Percentiles rank a stretch among this genome's conserved stretches.
phyloP scores from a whole-genome alignment of 1,139 yeast genomes.

The Arxiozyma heterogenica region DNA sequence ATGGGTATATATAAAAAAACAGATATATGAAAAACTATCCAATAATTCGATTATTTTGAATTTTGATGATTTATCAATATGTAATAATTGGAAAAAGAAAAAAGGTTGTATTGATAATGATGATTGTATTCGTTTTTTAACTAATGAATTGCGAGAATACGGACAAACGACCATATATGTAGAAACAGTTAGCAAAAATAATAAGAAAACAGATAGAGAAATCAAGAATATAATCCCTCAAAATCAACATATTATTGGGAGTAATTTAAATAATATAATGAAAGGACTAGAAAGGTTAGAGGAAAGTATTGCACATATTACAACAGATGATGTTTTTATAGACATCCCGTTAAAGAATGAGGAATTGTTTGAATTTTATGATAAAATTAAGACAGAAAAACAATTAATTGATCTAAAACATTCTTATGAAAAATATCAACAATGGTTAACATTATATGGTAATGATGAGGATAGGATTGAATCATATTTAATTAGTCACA shows the following conservation, averaged over 20 bases:
- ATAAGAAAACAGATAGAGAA: background rate
- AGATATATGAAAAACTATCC: background rate
- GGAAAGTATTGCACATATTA: background rate
- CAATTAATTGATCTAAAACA: constrained; percentile 7
- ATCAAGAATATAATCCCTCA: background rate
- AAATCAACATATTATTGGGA: background rate
- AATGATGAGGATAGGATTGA: constrained; percentile 12
- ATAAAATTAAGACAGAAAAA: constrained; percentile 7
- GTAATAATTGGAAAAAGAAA: background rate
- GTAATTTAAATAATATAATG: constrained; percentile 1
- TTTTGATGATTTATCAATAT: background rate
- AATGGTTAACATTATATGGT: constrained; percentile 10
- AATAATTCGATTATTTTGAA: background rate
- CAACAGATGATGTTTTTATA: background rate
- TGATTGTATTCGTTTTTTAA: background rate
- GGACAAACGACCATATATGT: background rate
- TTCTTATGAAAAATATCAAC: constrained; percentile 10
- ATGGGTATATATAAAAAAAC: background rate
- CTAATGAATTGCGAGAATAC: background rate
- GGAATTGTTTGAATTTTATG: constrained; percentile 5
- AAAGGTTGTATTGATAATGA: background rate
- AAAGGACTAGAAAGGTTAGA: constrained; percentile 1
- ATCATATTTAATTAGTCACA: background rate
- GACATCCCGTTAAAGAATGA: constrained; percentile 2
- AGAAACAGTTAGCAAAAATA: background rate